These are phyloP conservation scores for Canariomyces notabilis DNA, from an alignment of 2,329 filamentous ascomycete genomes.

Conservation along the genomic window DNA sequence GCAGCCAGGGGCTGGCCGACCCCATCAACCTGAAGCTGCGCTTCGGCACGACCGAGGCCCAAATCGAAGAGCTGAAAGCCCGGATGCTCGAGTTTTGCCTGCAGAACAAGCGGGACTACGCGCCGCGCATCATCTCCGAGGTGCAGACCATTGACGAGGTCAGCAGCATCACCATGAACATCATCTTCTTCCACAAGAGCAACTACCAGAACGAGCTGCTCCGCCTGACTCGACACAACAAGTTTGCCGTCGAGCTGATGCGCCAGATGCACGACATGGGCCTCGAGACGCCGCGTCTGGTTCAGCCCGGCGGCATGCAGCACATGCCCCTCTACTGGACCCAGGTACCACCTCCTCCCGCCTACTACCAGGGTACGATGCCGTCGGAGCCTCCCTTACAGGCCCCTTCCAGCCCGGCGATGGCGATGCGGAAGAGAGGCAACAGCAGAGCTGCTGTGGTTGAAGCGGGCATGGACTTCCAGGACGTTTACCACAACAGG, in stretches of 20 bases:
- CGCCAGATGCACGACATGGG: slow-evolving; percentile 75
- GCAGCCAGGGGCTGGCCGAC: slow-evolving; percentile 83
- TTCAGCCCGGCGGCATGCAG: slow-evolving; percentile 62
- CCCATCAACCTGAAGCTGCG: slow-evolving; percentile 78
- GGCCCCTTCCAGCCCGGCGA: slow-evolving; percentile 1
- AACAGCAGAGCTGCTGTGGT: slow-evolving; percentile 20
- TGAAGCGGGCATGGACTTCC: slow-evolving; percentile 25
- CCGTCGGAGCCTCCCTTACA: neutral
- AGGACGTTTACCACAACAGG: slow-evolving; percentile 25
- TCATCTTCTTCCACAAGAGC: slow-evolving; percentile 96
- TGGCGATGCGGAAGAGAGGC: slow-evolving; percentile 10
- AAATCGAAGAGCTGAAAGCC: slow-evolving; percentile 76
- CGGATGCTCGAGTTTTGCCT: slow-evolving; percentile 79
- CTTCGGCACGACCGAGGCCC: slow-evolving; percentile 77
- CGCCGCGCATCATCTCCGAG: slow-evolving; percentile 54
- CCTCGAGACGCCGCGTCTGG: slow-evolving; percentile 76
- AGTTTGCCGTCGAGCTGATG: slow-evolving; percentile 90
- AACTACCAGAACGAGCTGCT: slow-evolving; percentile 95
- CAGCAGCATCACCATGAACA: slow-evolving; percentile 80
- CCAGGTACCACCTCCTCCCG: slow-evolving; percentile 26
- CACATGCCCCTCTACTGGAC: slow-evolving; percentile 59
- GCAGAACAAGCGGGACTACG: slow-evolving; percentile 73
- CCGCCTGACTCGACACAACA: slow-evolving; percentile 85
- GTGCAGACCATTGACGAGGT: slow-evolving; percentile 74
- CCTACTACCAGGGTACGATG: slow-evolving; percentile 7